A percentile compares a stretch with the other conserved stretches of the same genome.
Conservation (phyloP, 352 stramenopile species). For the Phytophthora crassamura region DNA sequence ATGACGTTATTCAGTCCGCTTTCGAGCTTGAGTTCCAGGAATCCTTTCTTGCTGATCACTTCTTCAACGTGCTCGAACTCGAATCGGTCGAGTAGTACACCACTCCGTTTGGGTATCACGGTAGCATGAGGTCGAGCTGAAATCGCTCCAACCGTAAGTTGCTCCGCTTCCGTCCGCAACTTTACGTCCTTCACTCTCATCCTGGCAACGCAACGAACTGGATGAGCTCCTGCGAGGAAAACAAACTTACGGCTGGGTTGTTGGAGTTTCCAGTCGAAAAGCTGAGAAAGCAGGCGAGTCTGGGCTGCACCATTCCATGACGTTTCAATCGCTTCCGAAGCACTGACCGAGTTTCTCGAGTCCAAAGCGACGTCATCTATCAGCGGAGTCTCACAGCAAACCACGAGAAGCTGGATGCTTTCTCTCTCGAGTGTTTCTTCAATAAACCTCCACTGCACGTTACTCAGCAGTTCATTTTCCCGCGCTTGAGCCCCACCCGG, state of each 20-base stretch:
- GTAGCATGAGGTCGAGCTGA: conserved; percentile 9
- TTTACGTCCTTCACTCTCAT: conserved; percentile 56
- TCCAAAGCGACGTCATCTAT: conserved; percentile 38
- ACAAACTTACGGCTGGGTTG: conserved; percentile 50
- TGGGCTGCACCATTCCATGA: conserved; percentile 55
- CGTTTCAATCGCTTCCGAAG: conserved; percentile 31
- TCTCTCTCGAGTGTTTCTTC: conserved; percentile 47
- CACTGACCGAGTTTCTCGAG: not conserved
- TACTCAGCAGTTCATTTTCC: conserved; percentile 64
- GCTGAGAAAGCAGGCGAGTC: conserved; percentile 47
- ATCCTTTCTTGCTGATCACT: conserved; percentile 35
- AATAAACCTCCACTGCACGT: conserved; percentile 68
- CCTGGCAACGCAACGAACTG: conserved; percentile 41
- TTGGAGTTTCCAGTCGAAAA: conserved; percentile 82
- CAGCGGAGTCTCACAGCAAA: conserved; percentile 63
- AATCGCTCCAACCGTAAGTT: conserved; percentile 56
- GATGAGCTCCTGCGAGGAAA: conserved; percentile 50
- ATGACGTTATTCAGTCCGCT: conserved; percentile 8
- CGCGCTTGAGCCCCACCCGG: conserved; percentile 62
- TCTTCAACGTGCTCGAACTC: conserved; percentile 51
- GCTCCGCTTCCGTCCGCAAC: conserved; percentile 48
- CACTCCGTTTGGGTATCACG: conserved; percentile 15
- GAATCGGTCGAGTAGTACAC: conserved; percentile 52
- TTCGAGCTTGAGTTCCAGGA: conserved; percentile 31
- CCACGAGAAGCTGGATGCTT: conserved; percentile 42